These are phyloP conservation scores for Pythium sukuiense DNA, from an alignment of 352 stramenopile species.

Conservation along the genomic window DNA sequence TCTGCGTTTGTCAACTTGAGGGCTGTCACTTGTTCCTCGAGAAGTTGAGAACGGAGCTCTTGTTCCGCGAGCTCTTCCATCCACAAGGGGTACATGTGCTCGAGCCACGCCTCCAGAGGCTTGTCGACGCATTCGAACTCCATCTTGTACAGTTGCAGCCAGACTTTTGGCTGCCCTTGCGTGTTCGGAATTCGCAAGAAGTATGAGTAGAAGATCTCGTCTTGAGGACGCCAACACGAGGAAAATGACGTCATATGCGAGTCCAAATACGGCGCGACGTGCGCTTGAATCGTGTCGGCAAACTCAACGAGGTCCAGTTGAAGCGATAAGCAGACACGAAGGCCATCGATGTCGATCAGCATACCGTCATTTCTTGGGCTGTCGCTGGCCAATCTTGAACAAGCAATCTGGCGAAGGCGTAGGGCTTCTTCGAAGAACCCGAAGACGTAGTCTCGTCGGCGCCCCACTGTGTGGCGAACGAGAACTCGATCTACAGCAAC, in stretches of 20 bases:
- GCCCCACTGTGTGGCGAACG: conserved; percentile 54
- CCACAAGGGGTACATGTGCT: conserved; percentile 70
- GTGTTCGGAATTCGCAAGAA: conserved; percentile 49
- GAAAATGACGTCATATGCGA: conserved; percentile 27
- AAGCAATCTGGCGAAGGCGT: conserved; percentile 38
- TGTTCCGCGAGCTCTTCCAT: conserved; percentile 66
- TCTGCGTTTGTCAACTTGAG: conserved; percentile 61
- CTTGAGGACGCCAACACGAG: conserved; percentile 60
- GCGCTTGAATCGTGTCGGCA: conserved; percentile 26
- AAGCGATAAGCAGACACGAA: conserved; percentile 38
- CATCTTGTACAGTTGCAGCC: conserved; percentile 50
- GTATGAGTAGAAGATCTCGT: conserved; percentile 59
- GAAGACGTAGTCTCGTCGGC: conserved; percentile 55
- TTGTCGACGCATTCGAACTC: conserved; percentile 47
- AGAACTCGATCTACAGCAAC: conserved; percentile 35
- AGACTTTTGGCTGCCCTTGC: conserved; percentile 38
- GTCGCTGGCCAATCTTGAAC: conserved; percentile 5
- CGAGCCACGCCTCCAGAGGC: conserved; percentile 66
- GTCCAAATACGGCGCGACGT: conserved; percentile 37
- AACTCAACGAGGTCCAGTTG: conserved; percentile 42
- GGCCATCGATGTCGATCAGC: conserved; percentile 48
- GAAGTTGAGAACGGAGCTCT: conserved; percentile 55
- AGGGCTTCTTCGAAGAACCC: conserved; percentile 73
- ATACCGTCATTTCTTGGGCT: conserved; percentile 47
- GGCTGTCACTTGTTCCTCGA: conserved; percentile 60